Evolutionary conservation across 148 eudicot species (phyloP), one percentile per base, ranked within the genome.

Genomic region (Gaultheria prostrata): DNA sequence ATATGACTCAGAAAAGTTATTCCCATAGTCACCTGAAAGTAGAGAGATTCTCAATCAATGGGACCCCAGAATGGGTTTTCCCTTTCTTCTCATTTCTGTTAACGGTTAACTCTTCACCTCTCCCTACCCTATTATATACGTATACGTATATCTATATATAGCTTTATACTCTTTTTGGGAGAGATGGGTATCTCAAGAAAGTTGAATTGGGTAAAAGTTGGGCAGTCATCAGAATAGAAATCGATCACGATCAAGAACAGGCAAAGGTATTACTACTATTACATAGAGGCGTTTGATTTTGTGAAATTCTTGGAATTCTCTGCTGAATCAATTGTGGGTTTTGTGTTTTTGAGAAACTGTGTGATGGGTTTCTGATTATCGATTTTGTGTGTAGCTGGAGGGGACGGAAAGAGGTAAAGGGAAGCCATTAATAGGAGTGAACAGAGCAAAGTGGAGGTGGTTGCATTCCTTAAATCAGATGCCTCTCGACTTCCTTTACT

Each of bases 361-460:
- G 67, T 32, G 39, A 39, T 35, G 50, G 30, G 43, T 39, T 39
- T 48, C 39, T 5, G 46, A 74, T 48, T 45, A 35, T 24, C 13
- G 6, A 28, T 83, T 86, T 56, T 72, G 3, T 46, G 61, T 67
- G 30, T 67, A 87, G 89, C 87, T 87, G 87, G 87, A 85, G 82
- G n/a, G 77, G 65, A 54, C 28, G 53, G 80, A 45, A 82, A 82
- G 35, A 45, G n/a, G 71, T 15, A 57, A 71, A 63, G 54, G n/a
- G 46, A 49, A 69, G 65, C 77, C 69, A 28, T 39, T 39, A 39
- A 43, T 81, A 63, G 72, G 72, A 48, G 83, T 88, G 71, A 85
- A 86, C n/a, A 86, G 84, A 77, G 76, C 82, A 67, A 82, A 80
- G 86, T 86, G 87, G 88, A 80, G 83, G 77, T 65, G 83, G 70